These are phyloP conservation scores for Protea cynaroides DNA, from an alignment of 164 flowering plant species.

Conservation along the genomic window DNA sequence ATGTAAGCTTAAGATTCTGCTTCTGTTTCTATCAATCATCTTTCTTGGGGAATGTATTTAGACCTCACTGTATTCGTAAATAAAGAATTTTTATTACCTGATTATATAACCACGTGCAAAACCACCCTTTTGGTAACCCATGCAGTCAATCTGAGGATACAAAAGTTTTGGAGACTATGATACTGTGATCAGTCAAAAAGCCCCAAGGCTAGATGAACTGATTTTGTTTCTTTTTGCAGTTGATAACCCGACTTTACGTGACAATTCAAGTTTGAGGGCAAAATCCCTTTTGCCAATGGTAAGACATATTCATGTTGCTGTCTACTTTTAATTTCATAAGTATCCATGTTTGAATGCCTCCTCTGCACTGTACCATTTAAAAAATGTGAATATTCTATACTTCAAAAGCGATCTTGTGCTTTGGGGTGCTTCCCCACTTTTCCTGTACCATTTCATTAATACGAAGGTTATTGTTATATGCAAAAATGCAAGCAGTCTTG, in stretches of 20 bases:
- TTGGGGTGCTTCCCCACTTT: too few species aligned
- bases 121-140: background rate
- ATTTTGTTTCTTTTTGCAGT: constrained; percentile 33
- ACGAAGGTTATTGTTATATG: too few species aligned
- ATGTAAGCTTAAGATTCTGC: constrained; percentile 26
- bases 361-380: too few species aligned
- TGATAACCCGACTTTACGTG: constrained; percentile 71
- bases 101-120: background rate
- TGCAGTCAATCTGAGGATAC: background rate
- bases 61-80: background rate
- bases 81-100: background rate
- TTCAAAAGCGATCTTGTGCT: too few species aligned
- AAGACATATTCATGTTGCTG: background rate
- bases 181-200: background rate
- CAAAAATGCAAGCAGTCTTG: too few species aligned
- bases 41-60: too few species aligned
- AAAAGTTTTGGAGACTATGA: background rate
- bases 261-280: constrained; percentile 60
- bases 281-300: constrained; percentile 78
- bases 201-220: background rate
- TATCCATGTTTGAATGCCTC: constrained; percentile 1
- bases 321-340: background rate
- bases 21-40: background rate
- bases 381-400: too few species aligned
- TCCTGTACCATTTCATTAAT: too few species aligned